Conservation (phyloP, 202 grass and related monocot species). For the Dendrocalamus latiflorus region DNA sequence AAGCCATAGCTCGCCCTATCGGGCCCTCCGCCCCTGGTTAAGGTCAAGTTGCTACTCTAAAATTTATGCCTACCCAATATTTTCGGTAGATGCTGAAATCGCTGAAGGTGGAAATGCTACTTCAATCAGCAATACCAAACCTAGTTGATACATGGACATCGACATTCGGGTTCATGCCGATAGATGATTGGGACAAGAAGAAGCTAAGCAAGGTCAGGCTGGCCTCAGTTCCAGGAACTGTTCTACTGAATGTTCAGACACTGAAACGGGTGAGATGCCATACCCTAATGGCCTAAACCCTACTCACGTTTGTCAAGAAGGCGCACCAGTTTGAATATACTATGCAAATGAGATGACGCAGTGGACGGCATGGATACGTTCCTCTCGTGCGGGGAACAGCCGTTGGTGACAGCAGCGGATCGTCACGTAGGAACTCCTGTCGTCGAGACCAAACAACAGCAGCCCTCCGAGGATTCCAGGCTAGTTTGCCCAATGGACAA, state of each 20-base stretch:
- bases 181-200: conserved; percentile 58
- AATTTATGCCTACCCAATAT: background rate
- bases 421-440: background rate
- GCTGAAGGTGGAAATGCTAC: conserved; percentile 65
- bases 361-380: background rate
- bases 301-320: conserved; percentile 7
- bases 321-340: conserved; percentile 2
- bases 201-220: too few relatives aligned
- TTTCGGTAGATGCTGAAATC: conserved; percentile 63
- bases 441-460: background rate
- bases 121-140: conserved; percentile 70
- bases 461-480: background rate
- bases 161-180: conserved; percentile 48
- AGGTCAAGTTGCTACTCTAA: background rate
- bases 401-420: background rate
- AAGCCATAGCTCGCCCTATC: too few relatives aligned
- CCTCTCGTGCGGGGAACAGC: background rate
- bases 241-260: too few relatives aligned
- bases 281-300: too few relatives aligned
- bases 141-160: conserved; percentile 74
- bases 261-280: too few relatives aligned
- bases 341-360: conserved; percentile 21
- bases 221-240: conserved; percentile 61
- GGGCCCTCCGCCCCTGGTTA: too few relatives aligned
- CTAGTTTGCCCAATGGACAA: background rate